Evolutionary conservation across 129 eudicot genomes (phyloP).

Genomic region (Scalesia atractyloides): DNA sequence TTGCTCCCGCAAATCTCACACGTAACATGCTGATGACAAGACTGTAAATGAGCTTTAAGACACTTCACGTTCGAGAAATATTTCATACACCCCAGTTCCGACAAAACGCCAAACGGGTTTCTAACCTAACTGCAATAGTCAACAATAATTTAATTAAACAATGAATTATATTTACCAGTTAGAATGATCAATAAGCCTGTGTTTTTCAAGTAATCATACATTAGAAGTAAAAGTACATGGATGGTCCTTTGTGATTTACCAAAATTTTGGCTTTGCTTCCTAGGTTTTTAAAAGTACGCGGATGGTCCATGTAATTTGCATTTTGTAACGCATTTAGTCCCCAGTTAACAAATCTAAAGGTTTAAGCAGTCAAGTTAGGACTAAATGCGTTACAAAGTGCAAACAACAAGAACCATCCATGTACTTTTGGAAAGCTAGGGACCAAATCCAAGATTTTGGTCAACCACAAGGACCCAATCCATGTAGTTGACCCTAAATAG

Average conservation of each 20-base stretch:
- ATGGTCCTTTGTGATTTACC: too few relatives aligned
- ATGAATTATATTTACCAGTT: not conserved
- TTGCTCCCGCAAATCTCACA: constrained; percentile 84
- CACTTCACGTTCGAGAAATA: constrained; percentile 62
- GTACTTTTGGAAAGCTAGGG: too few relatives aligned
- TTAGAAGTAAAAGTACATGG: not conserved
- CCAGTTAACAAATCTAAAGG: too few relatives aligned
- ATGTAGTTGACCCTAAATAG: not conserved
- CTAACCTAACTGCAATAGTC: constrained; percentile 61
- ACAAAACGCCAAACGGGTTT: constrained; percentile 65
- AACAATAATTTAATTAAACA: not conserved
- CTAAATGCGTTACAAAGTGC: too few relatives aligned
- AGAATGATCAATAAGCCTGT: not conserved
- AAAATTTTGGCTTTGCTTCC: too few relatives aligned
- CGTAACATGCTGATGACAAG: constrained; percentile 62
- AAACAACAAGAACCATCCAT: too few relatives aligned
- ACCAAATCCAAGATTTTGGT: too few relatives aligned
- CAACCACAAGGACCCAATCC: too few relatives aligned
- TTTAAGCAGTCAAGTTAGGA: too few relatives aligned
- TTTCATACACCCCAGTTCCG: constrained; percentile 66
- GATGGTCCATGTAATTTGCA: too few relatives aligned
- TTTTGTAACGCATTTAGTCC: too few relatives aligned
- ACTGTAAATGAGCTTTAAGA: constrained; percentile 60
- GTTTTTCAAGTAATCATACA: not conserved
- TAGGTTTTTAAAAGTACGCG: too few relatives aligned